Percentiles rank a stretch among this genome's conserved stretches.
Evolutionary conservation across 495 filamentous ascomycete genomes (phyloP).

Genomic region (Penicillium turbatum): DNA sequence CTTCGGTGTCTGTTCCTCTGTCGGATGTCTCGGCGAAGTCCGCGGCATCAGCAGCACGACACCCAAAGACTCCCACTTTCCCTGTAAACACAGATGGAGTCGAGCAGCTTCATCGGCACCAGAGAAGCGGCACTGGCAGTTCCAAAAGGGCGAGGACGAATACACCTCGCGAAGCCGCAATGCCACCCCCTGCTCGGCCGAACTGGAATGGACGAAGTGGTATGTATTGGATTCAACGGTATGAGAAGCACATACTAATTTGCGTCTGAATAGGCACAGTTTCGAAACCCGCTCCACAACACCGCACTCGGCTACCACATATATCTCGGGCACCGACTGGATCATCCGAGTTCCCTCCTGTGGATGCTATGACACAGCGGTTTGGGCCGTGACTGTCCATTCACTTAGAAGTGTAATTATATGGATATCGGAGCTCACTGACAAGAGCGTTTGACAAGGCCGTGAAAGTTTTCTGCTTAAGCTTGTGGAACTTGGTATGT

Average conservation of each 20-base stretch:
- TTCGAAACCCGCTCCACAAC: conserved; percentile 12
- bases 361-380: conserved; percentile 19
- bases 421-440: not conserved
- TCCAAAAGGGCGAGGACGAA: conserved; percentile 26
- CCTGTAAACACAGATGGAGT: conserved; percentile 35
- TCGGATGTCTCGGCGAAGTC: not conserved
- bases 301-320: conserved; percentile 27
- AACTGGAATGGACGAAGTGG: conserved; percentile 19
- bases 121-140: conserved; percentile 48
- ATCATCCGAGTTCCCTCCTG: conserved; percentile 16
- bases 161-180: conserved; percentile 12
- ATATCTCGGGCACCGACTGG: conserved; percentile 9
- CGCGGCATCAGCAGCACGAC: conserved; percentile 1
- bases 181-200: conserved; percentile 28
- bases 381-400: conserved; percentile 14
- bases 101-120: conserved; percentile 43
- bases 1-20: conserved; percentile 6
- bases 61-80: conserved; percentile 28
- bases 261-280: not conserved
- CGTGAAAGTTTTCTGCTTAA: not conserved
- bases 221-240: conserved; percentile 6
- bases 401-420: not conserved
- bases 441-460: not conserved
- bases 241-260: not conserved
- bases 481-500: not conserved